Evolutionary conservation across 1,284 basidiomycete species (phyloP).

Genomic region (Trichosporon ovoides): DNA sequence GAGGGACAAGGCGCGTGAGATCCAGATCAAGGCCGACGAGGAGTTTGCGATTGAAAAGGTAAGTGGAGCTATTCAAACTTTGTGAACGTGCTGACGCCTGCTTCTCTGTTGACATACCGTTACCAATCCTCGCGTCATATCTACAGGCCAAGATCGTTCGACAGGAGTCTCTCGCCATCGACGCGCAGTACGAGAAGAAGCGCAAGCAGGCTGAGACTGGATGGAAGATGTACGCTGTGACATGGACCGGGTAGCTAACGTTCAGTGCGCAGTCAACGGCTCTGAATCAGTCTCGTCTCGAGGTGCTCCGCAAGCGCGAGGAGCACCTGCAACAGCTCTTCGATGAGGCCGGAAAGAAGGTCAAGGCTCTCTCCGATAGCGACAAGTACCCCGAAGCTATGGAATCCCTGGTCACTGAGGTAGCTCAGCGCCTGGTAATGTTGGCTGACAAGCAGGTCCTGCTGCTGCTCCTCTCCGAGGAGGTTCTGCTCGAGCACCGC

Average conservation of each 20-base stretch:
- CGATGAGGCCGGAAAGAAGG: slow-evolving; percentile 61
- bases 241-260: neutral
- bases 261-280: slow-evolving; percentile 86
- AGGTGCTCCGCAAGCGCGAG: slow-evolving; percentile 84
- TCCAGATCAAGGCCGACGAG: slow-evolving; percentile 91
- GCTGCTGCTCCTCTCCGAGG: slow-evolving; percentile 64
- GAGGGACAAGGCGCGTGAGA: slow-evolving; percentile 91
- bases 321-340: slow-evolving; percentile 90
- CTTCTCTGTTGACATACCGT: neutral
- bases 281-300: slow-evolving; percentile 91
- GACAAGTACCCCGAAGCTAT: slow-evolving; percentile 71
- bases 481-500: slow-evolving; percentile 48
- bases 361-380: slow-evolving; percentile 63
- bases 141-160: slow-evolving; percentile 86
- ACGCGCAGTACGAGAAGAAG: slow-evolving; percentile 88
- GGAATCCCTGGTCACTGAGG: slow-evolving; percentile 76
- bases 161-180: slow-evolving; percentile 86
- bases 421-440: slow-evolving; percentile 27
- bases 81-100: neutral
- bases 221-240: slow-evolving; percentile 77
- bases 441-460: slow-evolving; percentile 48
- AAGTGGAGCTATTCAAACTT: slow-evolving; percentile 1
- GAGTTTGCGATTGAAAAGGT: slow-evolving; percentile 98
- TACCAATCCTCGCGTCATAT: neutral
- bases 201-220: slow-evolving; percentile 83